Percentiles rank a stretch among this genome's conserved stretches.
Evolutionary conservation across 2,329 filamentous ascomycete species (phyloP).

Genomic region (Knufia fluminis): DNA sequence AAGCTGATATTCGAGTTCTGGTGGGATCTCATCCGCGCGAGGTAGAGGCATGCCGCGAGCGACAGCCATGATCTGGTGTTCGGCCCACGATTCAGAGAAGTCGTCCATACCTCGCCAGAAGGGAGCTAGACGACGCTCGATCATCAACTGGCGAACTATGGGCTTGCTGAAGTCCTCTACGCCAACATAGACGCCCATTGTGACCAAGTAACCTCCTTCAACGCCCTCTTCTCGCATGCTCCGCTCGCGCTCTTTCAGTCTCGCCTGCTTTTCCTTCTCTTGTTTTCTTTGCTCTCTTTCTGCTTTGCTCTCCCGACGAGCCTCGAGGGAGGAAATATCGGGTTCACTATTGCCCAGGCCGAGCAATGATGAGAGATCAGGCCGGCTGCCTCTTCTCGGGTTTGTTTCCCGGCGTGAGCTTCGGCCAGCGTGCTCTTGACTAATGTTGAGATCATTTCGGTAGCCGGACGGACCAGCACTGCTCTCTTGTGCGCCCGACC

Average conservation of each 20-base stretch:
- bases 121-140: conserved; percentile 82
- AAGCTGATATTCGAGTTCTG: conserved; percentile 52
- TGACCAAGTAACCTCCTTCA: conserved; percentile 90
- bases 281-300: conserved; percentile 79
- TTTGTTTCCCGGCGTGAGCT: conserved; percentile 34
- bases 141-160: conserved; percentile 81
- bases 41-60: conserved; percentile 77
- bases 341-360: conserved; percentile 44
- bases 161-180: conserved; percentile 87
- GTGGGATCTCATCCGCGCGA: conserved; percentile 69
- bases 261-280: conserved; percentile 67
- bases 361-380: conserved; percentile 52
- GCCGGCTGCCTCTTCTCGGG: conserved; percentile 45
- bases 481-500: conserved; percentile 16
- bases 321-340: conserved; percentile 43
- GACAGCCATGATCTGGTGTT: conserved; percentile 88
- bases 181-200: conserved; percentile 85
- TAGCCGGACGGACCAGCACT: conserved; percentile 12
- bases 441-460: conserved; percentile 13
- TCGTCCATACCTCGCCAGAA: conserved; percentile 95
- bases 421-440: conserved; percentile 7
- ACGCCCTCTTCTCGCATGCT: conserved; percentile 88
- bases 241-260: conserved; percentile 76
- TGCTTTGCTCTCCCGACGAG: conserved; percentile 76
- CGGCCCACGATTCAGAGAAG: conserved; percentile 79